Conservation (phyloP, 208 protist genomes). For the Crithidia thermophila region DNA sequence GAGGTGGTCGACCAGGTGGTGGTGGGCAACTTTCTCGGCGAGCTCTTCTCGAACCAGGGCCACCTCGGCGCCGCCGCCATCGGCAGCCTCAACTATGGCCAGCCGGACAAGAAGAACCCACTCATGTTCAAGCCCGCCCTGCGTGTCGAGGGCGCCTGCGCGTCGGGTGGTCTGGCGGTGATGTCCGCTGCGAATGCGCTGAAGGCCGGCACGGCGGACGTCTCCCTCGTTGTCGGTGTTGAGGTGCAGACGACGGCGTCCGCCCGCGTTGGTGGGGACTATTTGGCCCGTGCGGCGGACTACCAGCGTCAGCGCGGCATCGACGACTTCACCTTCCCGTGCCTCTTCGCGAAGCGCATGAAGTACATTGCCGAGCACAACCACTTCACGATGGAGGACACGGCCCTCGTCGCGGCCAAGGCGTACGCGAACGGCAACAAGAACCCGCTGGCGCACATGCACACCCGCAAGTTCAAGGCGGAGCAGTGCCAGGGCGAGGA, state of each 20-base stretch:
- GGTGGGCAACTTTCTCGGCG: conserved; percentile 89
- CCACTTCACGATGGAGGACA: conserved; percentile 89
- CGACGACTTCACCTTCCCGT: conserved; percentile 95
- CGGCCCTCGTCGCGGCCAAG: conserved; percentile 87
- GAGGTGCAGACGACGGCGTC: conserved; percentile 90
- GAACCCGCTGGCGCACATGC: conserved; percentile 93
- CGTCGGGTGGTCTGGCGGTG: conserved; percentile 86
- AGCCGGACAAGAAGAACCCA: conserved; percentile 36
- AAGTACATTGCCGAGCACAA: conserved; percentile 70
- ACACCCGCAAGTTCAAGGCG: conserved; percentile 64
- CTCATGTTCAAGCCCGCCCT: conserved; percentile 76
- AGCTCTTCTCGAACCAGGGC: conserved; percentile 90
- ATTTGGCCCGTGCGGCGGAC: conserved; percentile 89
- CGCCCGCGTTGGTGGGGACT: conserved; percentile 83
- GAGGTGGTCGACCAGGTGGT: conserved; percentile 70
- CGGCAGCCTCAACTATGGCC: conserved; percentile 47
- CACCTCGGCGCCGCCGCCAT: conserved; percentile 84
- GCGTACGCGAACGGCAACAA: conserved; percentile 87
- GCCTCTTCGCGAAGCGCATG: conserved; percentile 89
- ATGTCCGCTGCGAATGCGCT: conserved; percentile 58
- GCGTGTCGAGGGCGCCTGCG: conserved; percentile 92
- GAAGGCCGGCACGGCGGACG: conserved; percentile 62
- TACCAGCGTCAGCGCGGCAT: conserved; percentile 84
- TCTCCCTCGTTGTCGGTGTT: conserved; percentile 80
- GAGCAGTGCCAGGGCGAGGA: conserved; percentile 66